Evolutionary conservation across 2,329 filamentous ascomycete species (phyloP), one percentile per base, ranked within the genome.

Genomic region (Pestalotiopsis sp.): DNA sequence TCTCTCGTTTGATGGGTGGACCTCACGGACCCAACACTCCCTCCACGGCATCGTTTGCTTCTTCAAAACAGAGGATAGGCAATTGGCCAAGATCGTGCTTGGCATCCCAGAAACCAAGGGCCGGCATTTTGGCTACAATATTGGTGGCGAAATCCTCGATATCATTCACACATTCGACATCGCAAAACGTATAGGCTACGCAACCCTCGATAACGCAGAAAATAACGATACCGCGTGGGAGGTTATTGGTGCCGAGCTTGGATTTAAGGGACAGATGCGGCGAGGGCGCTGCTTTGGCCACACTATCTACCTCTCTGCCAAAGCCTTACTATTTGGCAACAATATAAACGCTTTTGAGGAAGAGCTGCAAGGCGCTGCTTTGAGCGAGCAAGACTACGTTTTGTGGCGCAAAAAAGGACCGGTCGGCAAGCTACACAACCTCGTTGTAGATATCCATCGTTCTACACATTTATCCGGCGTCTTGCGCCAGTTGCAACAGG

Each of bases 41-140:
- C 36, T 74, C 55, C 72, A 72, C 57, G 68, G 69, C 13, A 63
- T 74, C n/a, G 39, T 25, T 14, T 70, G 67, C 63, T 70, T 69
- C 60, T 74, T 71, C 59, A 20, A 62, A 20, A 58, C 72, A 61
- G 58, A 66, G 17, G n/a, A 57, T 36, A 65, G 39, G 25, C 20
- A 67, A 45, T 58, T 67, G 13, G 17, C 60, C n/a, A 74, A 73
- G 61, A 38, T 73, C n/a, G 58, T 69, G 2, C 69, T 74, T 17
- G 71, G 68, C 11, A 14, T 74, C 4, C 71, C 71, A 13, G 69
- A 73, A 61, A 23, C 71, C 6, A 31, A 25, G 6, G 27, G 38
- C 11, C 49, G 67, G 9, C 70, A 71, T 57, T 66, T 59, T 31
- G 67, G 71, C 12, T 41, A 38, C 2, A 70, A 68, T 57, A 71